phyloP scores from a whole-genome alignment of 768 basidiomycete genomes.

The Rhodotorula toruloides region DNA sequence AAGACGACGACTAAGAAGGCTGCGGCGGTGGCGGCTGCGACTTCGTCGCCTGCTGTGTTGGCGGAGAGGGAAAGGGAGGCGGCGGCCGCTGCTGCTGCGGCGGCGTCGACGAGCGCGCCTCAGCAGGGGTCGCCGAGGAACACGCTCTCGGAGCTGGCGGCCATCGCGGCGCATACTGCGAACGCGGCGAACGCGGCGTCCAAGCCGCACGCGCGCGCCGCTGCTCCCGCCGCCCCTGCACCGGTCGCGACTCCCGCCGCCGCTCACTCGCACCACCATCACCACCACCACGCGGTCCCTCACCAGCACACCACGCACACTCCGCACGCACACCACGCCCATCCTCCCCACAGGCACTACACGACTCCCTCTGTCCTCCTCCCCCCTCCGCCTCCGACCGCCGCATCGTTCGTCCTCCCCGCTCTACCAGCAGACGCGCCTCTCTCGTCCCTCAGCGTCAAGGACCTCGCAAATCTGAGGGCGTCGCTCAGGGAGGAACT shows the following conservation, averaged over 20 bases:
- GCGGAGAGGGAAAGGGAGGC: background rate
- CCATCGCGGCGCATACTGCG: conserved; percentile 15
- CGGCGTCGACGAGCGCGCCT: background rate
- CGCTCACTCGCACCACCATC: conserved; percentile 15
- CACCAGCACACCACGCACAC: conserved; percentile 4
- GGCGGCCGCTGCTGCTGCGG: background rate
- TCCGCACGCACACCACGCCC: background rate
- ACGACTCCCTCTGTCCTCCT: conserved; percentile 15
- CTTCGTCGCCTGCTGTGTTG: background rate
- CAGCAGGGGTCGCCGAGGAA: conserved; percentile 13
- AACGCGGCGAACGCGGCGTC: background rate
- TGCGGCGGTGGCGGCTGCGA: conserved; percentile 9
- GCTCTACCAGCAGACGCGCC: no score
- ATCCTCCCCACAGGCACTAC: conserved; percentile 5
- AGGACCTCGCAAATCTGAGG: conserved; percentile 10
- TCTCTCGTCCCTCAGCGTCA: background rate
- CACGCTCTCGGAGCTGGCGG: conserved; percentile 21
- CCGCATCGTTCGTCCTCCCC: background rate
- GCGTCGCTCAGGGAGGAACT: conserved; percentile 7
- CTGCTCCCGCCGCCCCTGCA: background rate
- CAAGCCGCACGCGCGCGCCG: background rate
- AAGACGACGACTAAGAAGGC: conserved; percentile 26
- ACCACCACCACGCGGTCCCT: conserved; percentile 17
- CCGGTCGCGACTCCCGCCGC: background rate
- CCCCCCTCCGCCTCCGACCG: background rate